These are phyloP conservation scores for Corynascus novoguineensis DNA, from an alignment of 495 filamentous ascomycete species.

Conservation along the genomic window DNA sequence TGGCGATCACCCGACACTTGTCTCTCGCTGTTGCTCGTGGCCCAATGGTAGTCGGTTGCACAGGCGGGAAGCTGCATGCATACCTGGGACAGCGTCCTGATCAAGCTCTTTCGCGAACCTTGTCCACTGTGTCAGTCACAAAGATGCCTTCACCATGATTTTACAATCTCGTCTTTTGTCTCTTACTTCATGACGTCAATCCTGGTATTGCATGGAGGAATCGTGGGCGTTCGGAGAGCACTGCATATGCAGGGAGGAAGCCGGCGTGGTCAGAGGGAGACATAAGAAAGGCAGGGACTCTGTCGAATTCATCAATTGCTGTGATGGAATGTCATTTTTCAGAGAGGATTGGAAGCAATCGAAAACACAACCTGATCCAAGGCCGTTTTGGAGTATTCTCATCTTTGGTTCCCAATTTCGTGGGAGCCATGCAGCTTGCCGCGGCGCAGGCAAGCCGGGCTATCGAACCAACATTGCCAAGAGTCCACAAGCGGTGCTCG, in stretches of 20 bases:
- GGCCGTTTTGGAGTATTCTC: too few species aligned
- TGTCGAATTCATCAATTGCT: too few species aligned
- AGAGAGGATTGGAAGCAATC: too few species aligned
- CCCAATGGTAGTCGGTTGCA: background rate
- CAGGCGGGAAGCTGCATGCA: constrained; percentile 13
- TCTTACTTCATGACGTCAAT: constrained; percentile 36
- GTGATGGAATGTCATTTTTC: too few species aligned
- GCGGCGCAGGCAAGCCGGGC: too few species aligned
- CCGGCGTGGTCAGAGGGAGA: background rate
- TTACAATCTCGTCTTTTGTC: background rate
- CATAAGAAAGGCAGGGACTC: background rate
- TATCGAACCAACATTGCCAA: too few species aligned
- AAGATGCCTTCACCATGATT: background rate
- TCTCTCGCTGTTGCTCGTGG: background rate
- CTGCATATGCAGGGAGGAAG: background rate
- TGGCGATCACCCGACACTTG: background rate
- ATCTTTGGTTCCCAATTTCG: too few species aligned
- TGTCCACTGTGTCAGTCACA: constrained; percentile 26
- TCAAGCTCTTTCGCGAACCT: constrained; percentile 72
- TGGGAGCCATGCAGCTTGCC: too few species aligned
- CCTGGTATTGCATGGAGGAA: constrained; percentile 9
- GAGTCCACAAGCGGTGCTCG: too few species aligned
- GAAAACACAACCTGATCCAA: too few species aligned
- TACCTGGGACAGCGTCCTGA: constrained; percentile 71
- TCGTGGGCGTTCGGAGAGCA: background rate